Evolutionary conservation across 495 filamentous ascomycete species (phyloP), one percentile per base, ranked within the genome.

Genomic region (Aspergillus nanangensis): DNA sequence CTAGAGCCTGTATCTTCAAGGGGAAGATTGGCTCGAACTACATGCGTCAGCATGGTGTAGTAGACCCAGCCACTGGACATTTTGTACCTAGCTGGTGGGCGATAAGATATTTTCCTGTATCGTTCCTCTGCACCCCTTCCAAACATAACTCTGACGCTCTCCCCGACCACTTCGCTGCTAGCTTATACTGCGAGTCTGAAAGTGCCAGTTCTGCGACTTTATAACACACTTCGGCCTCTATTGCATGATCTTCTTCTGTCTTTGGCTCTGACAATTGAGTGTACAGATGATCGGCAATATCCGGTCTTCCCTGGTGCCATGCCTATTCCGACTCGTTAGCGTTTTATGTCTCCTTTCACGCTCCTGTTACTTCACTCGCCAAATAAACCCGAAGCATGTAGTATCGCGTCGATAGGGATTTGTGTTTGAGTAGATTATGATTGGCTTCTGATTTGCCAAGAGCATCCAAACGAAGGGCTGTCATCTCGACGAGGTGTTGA

Each of bases 241-340:
- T 67, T 13, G 61, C 50, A 11, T 76, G 65, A 41, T 83, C 75
- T 8, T 76, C 64, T 3, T 57, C 45, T 3, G 55, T 48, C 5
- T 58, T 58, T 8, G 70, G 58, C 8, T 57, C 48, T 20, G 71
- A 64, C 7, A 75, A 59, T 52, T 87, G 86, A 13, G 67, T 67
- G 62, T 84, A 90, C 69, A 92, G 76, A 58, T 86, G 80, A 42
- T 93, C 86, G 8, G 88, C 87, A 23, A 94, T 72, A 45, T 91
- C 84, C 21, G 83, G 66, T 23, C 84, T 75, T 34, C 76, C 73
- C 56, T 88, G 81, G 37, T 76, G 72, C 85, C 83, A 92, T 21
- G 84, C 78, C 86, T 94, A 50, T 1, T 21, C n/a, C 29, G 48
- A 31, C 48, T 47, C 13, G 39, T 38, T 24, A 23, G 41, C 2